Base-by-base conservation (phyloP, 805 yeast genomes). In the Metschnikowia continentalis region DNA sequence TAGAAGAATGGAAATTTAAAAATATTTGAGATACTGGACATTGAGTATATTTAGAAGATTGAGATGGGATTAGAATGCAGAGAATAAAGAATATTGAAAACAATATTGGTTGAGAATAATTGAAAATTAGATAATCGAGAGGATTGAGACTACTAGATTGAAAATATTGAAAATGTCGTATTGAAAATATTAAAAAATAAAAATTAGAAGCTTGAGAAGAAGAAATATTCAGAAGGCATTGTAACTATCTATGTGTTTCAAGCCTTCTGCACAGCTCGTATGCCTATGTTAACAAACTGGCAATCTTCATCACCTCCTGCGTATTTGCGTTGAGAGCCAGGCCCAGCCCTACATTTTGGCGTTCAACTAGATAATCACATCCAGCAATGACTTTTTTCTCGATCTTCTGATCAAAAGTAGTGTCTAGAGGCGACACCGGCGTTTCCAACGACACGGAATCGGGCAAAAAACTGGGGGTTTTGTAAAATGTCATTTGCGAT, bases 241-340 rank as follows among this genome's bases (percentile, higher is more conserved):
- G 30, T 8, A 26, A 10, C 30, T 17, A 35, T 35, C 10, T 35
- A 15, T 7, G 38, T 35, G 30, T 38, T 38, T 13, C 32, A 22
- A 19, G 40, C 23, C 20, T 19, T 37, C 26, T 15, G 20, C 38
- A 3, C 38, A 17, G 22, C 38, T 15, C n/a, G 40, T 13, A 15
- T 13, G 20, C 17, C 32, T 23, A 39, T 40, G 43, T 30, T 26
- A 40, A 26, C 43, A 40, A 40, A 40, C 43, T 40, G 10, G 43
- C 43, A 11, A 40, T 30, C 30, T 40, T 40, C 43, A 40, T 40
- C 33, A 40, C 43, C 35, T 40, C 43, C n/a, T 20, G 43, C n/a
- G 43, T 15, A 30, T 40, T 26, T 15, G 32, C 42, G n/a, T 22
- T 39, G 32, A 39, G 42, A 22, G 42, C 32, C 42, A 15, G 43